phyloP scores from a whole-genome alignment of 805 yeast species.

The Candida methanosorbosa region DNA sequence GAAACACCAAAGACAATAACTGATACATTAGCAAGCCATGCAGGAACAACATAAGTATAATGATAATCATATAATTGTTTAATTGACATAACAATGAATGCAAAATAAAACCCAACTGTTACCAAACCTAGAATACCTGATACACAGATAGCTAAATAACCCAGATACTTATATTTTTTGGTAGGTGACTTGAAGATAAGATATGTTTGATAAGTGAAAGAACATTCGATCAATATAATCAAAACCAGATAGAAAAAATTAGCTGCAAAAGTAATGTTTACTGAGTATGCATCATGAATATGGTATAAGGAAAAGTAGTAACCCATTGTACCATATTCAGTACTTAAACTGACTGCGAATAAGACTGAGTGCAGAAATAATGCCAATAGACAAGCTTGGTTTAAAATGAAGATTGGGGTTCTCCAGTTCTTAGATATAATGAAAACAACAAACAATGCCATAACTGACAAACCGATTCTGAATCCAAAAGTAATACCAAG shows the following conservation, averaged over 20 bases:
- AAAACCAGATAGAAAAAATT: constrained; percentile 53
- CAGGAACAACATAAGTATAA: constrained; percentile 10
- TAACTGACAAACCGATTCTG: constrained; percentile 49
- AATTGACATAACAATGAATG: constrained; percentile 38
- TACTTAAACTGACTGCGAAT: constrained; percentile 43
- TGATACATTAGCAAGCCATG: constrained; percentile 42
- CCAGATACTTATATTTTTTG: constrained; percentile 27
- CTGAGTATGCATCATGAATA: constrained; percentile 29
- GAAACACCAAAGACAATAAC: constrained; percentile 62
- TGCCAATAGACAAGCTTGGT: constrained; percentile 49
- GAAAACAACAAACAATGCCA: constrained; percentile 35
- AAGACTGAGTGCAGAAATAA: constrained; percentile 54
- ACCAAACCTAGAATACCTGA: constrained; percentile 40
- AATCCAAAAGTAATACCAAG: constrained; percentile 44
- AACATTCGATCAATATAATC: constrained; percentile 50
- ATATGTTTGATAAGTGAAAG: constrained; percentile 64
- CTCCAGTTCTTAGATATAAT: constrained; percentile 42
- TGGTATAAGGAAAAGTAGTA: constrained; percentile 36
- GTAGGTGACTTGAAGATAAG: constrained; percentile 60
- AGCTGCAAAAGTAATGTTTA: constrained; percentile 49
- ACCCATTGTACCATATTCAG: constrained; percentile 42
- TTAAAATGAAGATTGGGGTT: constrained; percentile 69
- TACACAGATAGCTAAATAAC: constrained; percentile 28
- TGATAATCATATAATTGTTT: constrained; percentile 17
- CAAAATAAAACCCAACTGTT: constrained; percentile 51